These are phyloP conservation scores for Hyaloperonospora brassicae DNA, from an alignment of 352 stramenopile species.

Conservation along the genomic window DNA sequence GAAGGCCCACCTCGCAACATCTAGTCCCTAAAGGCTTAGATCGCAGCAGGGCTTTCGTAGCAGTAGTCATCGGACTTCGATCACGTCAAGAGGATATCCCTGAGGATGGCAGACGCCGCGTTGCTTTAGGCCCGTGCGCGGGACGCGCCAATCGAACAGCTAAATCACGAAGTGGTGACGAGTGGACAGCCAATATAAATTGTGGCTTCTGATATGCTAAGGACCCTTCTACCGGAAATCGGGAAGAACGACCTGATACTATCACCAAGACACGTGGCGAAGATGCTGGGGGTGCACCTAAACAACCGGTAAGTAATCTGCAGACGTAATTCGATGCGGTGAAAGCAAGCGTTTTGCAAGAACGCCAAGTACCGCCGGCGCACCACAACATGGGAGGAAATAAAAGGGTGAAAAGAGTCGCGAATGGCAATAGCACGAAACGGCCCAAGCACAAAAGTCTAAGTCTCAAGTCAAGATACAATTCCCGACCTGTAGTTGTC, in stretches of 20 bases:
- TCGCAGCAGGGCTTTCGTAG: too few species aligned
- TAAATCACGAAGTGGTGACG: not conserved
- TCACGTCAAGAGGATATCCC: not conserved
- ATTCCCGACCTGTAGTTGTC: not conserved
- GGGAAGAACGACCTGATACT: not conserved
- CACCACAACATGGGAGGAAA: not conserved
- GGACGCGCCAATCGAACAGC: not conserved
- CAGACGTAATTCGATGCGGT: not conserved
- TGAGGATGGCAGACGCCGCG: not conserved
- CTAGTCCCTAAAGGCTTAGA: too few species aligned
- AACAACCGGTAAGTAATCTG: not conserved
- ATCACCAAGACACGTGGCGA: not conserved
- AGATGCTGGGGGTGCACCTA: not conserved
- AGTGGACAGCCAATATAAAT: not conserved
- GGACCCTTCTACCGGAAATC: not conserved
- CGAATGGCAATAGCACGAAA: not conserved
- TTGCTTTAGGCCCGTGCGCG: not conserved
- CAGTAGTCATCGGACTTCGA: too few species aligned
- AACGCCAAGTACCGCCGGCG: not conserved
- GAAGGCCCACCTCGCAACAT: too few species aligned
- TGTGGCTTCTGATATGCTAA: not conserved
- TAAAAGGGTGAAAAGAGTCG: not conserved
- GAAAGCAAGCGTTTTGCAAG: too few species aligned
- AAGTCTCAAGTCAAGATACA: not conserved
- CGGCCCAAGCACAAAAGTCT: not conserved